Percentiles rank a stretch among this genome's conserved stretches.
These are phyloP conservation scores for Aureobasidium sp. DNA, from an alignment of 2,329 filamentous ascomycete genomes.

Conservation along the genomic window DNA sequence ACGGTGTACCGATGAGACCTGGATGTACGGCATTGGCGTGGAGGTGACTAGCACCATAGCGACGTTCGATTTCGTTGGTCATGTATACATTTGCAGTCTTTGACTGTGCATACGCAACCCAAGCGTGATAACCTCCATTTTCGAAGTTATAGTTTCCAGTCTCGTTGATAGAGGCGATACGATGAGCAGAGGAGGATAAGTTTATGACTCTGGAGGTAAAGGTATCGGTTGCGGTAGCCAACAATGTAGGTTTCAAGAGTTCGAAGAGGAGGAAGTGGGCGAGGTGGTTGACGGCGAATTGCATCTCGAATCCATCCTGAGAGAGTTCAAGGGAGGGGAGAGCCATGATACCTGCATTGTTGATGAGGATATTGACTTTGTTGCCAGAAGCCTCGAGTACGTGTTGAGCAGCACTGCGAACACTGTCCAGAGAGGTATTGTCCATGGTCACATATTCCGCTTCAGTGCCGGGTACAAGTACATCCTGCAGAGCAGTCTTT, in stretches of 20 bases:
- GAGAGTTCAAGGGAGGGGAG: no score
- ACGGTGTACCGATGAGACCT: slow-evolving; percentile 41
- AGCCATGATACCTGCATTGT: slow-evolving; percentile 33
- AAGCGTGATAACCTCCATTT: slow-evolving; percentile 38
- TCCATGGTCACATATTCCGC: no score
- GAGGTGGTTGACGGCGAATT: slow-evolving; percentile 62
- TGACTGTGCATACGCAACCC: slow-evolving; percentile 50
- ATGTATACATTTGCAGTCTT: slow-evolving; percentile 61
- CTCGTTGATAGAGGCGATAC: slow-evolving; percentile 35
- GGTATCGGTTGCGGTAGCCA: slow-evolving; percentile 40
- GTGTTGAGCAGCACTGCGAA: no score
- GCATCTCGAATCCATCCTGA: slow-evolving; percentile 49
- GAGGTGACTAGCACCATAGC: slow-evolving; percentile 48
- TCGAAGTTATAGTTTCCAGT: slow-evolving; percentile 44
- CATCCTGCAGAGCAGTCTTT: no score
- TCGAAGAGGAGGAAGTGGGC: slow-evolving; percentile 61
- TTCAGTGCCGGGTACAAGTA: no score
- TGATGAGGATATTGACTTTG: slow-evolving; percentile 42
- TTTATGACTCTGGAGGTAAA: slow-evolving; percentile 56
- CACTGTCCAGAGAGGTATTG: no score
- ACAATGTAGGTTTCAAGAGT: slow-evolving; percentile 50
- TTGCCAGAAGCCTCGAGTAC: slow-evolving; percentile 28
- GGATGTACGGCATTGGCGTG: slow-evolving; percentile 53
- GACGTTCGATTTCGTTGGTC: slow-evolving; percentile 57
- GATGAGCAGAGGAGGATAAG: slow-evolving; percentile 51